Evolutionary conservation across 495 filamentous ascomycete species (phyloP).

Genomic region (Bombardia bombarda): DNA sequence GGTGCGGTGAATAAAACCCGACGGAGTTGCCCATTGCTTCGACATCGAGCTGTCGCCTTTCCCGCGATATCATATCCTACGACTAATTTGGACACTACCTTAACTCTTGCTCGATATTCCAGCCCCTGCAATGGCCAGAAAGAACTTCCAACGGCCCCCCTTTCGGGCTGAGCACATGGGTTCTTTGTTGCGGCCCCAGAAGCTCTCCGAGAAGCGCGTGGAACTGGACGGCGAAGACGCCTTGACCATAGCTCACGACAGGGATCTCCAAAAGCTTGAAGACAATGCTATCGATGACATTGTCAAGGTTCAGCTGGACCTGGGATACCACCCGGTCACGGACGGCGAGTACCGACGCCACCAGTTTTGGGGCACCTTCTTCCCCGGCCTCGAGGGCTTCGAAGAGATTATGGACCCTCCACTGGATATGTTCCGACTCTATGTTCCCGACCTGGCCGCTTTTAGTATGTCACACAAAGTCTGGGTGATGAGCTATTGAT

Average conservation of each 20-base stretch:
- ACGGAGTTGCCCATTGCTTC: no score
- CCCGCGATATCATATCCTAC: no score
- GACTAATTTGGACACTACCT: no score
- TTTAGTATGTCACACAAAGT: slow-evolving; percentile 47
- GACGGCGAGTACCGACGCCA: slow-evolving; percentile 66
- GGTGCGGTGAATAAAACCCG: no score
- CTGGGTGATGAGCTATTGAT: no score
- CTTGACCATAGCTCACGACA: slow-evolving; percentile 3
- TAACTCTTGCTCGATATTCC: no score
- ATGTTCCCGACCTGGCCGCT: slow-evolving; percentile 66
- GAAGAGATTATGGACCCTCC: slow-evolving; percentile 9
- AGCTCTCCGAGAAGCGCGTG: slow-evolving; percentile 46
- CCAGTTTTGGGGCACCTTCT: slow-evolving; percentile 53
- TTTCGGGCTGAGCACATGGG: slow-evolving; percentile 75
- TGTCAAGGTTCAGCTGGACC: slow-evolving; percentile 52
- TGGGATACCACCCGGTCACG: slow-evolving; percentile 56
- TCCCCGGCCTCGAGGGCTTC: slow-evolving; percentile 54
- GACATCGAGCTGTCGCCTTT: no score
- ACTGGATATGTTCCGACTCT: slow-evolving; percentile 49
- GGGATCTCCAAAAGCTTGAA: slow-evolving; percentile 39
- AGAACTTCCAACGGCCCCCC: slow-evolving; percentile 38
- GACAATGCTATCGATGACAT: slow-evolving; percentile 57
- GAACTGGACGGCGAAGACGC: slow-evolving; percentile 31
- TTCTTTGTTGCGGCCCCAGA: slow-evolving; percentile 58
- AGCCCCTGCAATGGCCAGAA: background rate